phyloP scores from a whole-genome alignment of 2,329 filamentous ascomycete species.

The Triangularia setosa region DNA sequence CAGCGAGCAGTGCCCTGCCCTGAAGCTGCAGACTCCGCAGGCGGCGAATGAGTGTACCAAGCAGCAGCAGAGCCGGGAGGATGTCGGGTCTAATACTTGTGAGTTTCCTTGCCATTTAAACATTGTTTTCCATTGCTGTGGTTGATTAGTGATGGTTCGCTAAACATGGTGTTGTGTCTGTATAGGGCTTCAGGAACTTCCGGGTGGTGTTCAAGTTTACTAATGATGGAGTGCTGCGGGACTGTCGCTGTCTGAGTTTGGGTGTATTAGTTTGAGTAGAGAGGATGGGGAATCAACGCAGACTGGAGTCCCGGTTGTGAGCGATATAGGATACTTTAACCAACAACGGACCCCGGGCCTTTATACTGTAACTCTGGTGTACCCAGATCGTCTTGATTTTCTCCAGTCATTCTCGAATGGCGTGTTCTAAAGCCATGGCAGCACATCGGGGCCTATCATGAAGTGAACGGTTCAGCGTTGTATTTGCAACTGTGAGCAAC shows the following conservation, averaged over 20 bases:
- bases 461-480: no score
- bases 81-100: slow-evolving; percentile 11
- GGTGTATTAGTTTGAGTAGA: no score
- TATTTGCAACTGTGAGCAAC: no score
- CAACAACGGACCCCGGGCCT: no score
- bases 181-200: slow-evolving; percentile 3
- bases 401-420: no score
- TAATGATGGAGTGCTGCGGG: not conserved
- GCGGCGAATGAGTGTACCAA: slow-evolving; percentile 17
- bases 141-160: not conserved
- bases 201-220: slow-evolving; percentile 1
- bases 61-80: slow-evolving; percentile 17
- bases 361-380: no score
- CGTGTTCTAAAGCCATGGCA: no score
- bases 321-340: no score
- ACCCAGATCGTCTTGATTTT: no score
- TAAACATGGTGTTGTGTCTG: not conserved
- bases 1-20: slow-evolving; percentile 18
- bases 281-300: no score
- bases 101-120: slow-evolving; percentile 1
- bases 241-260: not conserved
- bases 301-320: no score
- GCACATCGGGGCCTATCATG: no score
- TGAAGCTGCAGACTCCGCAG: slow-evolving; percentile 19
- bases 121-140: not conserved